phyloP scores from a whole-genome alignment of 805 yeast species.

The Priceomyces haplophilus region DNA sequence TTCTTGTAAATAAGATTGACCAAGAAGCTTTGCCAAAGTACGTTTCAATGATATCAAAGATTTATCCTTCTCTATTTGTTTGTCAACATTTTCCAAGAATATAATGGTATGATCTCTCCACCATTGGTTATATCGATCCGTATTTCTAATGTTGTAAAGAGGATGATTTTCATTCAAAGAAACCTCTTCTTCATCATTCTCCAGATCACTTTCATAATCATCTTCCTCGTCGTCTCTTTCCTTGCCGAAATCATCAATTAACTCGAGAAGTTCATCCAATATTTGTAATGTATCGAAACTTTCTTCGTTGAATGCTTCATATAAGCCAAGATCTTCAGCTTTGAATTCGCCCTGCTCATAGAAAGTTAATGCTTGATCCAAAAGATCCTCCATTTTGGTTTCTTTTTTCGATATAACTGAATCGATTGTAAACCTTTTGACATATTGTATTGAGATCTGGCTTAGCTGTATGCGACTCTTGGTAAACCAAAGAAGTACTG shows the following conservation, averaged over 20 bases:
- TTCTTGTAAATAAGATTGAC: conserved; percentile 61
- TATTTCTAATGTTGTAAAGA: conserved; percentile 38
- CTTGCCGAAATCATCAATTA: conserved; percentile 63
- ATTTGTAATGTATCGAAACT: conserved; percentile 53
- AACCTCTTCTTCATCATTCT: conserved; percentile 17
- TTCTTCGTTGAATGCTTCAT: conserved; percentile 36
- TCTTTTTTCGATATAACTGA: conserved; percentile 31
- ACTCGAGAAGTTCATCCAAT: conserved; percentile 66
- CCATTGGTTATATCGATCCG: conserved; percentile 51
- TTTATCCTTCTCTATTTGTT: conserved; percentile 12
- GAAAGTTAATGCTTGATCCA: conserved; percentile 45
- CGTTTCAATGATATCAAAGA: conserved; percentile 23
- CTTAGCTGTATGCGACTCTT: conserved; percentile 54
- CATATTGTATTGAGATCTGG: conserved; percentile 56
- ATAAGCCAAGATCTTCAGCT: conserved; percentile 21
- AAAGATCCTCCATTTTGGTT: conserved; percentile 30
- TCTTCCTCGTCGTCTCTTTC: conserved; percentile 44
- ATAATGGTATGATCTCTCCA: conserved; percentile 46
- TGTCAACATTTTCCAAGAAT: conserved; percentile 31
- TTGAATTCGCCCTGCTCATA: conserved; percentile 44
- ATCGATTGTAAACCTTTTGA: conserved; percentile 48
- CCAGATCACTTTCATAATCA: conserved; percentile 34
- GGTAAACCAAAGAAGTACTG: conserved; percentile 48
- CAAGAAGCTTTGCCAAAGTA: conserved; percentile 49
- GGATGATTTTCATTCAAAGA: conserved; percentile 54